Percentiles rank a stretch among this genome's conserved stretches.
Evolutionary conservation across 1,284 basidiomycete species (phyloP).

Genomic region (Pascua sp.): DNA sequence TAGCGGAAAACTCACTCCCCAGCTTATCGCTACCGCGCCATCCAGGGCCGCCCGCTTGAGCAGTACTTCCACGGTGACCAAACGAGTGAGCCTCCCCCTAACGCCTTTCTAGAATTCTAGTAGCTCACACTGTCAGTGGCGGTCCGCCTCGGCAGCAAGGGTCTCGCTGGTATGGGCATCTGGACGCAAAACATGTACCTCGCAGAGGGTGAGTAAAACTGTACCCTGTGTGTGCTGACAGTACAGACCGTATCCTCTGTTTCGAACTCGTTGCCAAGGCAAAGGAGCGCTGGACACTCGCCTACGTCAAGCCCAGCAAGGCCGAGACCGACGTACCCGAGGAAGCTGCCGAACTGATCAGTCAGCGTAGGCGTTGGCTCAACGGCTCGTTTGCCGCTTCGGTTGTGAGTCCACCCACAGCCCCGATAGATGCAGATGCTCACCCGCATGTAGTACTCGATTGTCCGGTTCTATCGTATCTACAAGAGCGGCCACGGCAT

Average conservation of each 20-base stretch:
- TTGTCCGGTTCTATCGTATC: conserved; percentile 85
- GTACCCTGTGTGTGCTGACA: neutral
- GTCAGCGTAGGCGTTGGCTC: conserved; percentile 88
- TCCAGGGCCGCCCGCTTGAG: conserved; percentile 84
- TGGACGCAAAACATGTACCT: conserved; percentile 96
- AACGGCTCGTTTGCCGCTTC: conserved; percentile 98
- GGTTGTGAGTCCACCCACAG: conserved; percentile 44
- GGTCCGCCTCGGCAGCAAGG: conserved; percentile 57
- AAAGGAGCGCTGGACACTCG: conserved; percentile 78
- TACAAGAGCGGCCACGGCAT: conserved; percentile 51
- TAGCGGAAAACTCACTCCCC: too few relatives aligned
- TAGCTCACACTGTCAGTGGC: too few relatives aligned
- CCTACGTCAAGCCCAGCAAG: conserved; percentile 90
- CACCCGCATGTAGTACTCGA: conserved; percentile 57
- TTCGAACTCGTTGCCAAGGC: conserved; percentile 92
- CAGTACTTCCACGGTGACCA: conserved; percentile 90
- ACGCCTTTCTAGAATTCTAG: too few relatives aligned
- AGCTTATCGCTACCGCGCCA: conserved; percentile 86
- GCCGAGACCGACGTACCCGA: conserved; percentile 90
- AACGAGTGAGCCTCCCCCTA: too few relatives aligned
- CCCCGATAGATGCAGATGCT: too few relatives aligned
- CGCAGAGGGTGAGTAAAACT: conserved; percentile 65
- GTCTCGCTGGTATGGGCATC: conserved; percentile 71
- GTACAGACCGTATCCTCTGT: conserved; percentile 64
- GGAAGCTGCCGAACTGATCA: conserved; percentile 82